A percentile compares a stretch with the other conserved stretches of the same genome.
These are phyloP conservation scores for Graphium sp. DNA, from an alignment of 2,329 filamentous ascomycete species.

Conservation along the genomic window DNA sequence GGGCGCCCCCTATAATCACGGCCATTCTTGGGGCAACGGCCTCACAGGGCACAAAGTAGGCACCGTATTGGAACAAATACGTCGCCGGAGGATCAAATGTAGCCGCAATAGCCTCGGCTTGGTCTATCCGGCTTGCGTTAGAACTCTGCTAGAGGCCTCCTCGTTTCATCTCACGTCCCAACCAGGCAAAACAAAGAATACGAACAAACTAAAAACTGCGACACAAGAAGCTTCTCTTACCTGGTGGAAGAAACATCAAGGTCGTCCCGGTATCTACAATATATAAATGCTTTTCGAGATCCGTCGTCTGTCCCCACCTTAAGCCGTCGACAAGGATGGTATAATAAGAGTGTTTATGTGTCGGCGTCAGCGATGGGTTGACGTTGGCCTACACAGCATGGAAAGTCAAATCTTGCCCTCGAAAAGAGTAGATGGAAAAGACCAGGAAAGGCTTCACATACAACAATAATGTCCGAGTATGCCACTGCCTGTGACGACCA, in stretches of 20 bases:
- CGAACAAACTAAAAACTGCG: not conserved
- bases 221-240: too few relatives aligned
- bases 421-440: too few relatives aligned
- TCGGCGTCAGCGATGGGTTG: slow-evolving; percentile 9
- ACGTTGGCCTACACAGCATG: slow-evolving; percentile 21
- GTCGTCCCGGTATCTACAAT: slow-evolving; percentile 36
- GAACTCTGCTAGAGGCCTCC: not conserved
- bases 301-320: slow-evolving; percentile 21
- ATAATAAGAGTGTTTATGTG: slow-evolving; percentile 29
- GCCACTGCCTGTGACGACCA: slow-evolving; percentile 13
- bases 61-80: slow-evolving; percentile 26
- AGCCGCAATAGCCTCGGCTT: slow-evolving; percentile 27
- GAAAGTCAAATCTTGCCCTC: too few relatives aligned
- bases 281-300: slow-evolving; percentile 25
- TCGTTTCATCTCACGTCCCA: too few relatives aligned
- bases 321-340: slow-evolving; percentile 32
- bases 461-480: slow-evolving; percentile 25
- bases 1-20: slow-evolving; percentile 22
- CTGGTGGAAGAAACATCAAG: slow-evolving; percentile 28
- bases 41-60: slow-evolving; percentile 30
- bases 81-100: slow-evolving; percentile 27
- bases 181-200: too few relatives aligned
- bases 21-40: slow-evolving; percentile 26
- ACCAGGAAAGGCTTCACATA: slow-evolving; percentile 17
- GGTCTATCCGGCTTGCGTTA: slow-evolving; percentile 11